Conservation (phyloP, 164 flowering plant species). For the Berberis thunbergii region DNA sequence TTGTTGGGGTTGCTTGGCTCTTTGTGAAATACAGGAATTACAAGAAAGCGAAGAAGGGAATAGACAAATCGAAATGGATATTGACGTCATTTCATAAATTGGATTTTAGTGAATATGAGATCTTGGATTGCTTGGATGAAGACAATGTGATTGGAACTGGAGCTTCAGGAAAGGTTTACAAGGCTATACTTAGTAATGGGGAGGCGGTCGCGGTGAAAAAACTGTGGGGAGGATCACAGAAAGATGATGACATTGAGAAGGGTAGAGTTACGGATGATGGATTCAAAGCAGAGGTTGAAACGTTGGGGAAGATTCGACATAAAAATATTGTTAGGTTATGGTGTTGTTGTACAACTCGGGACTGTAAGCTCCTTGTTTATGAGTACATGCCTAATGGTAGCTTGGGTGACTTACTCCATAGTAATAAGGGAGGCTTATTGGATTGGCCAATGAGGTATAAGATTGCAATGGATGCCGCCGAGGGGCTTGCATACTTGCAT, state of each 20-base stretch:
- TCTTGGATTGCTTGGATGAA: slow-evolving; percentile 44
- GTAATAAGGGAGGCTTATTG: slow-evolving; percentile 40
- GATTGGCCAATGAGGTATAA: slow-evolving; percentile 56
- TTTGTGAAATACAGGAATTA: slow-evolving; percentile 31
- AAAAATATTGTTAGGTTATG: slow-evolving; percentile 62
- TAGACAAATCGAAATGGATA: slow-evolving; percentile 43
- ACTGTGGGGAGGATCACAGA: slow-evolving; percentile 30
- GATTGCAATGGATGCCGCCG: slow-evolving; percentile 61
- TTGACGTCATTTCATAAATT: slow-evolving; percentile 56
- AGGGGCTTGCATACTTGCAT: slow-evolving; percentile 69
- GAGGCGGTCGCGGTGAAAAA: slow-evolving; percentile 71
- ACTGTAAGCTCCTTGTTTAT: slow-evolving; percentile 57
- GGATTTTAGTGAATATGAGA: slow-evolving; percentile 51
- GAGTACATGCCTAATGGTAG: slow-evolving; percentile 81
- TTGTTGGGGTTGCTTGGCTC: slow-evolving; percentile 47
- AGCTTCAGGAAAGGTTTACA: slow-evolving; percentile 66
- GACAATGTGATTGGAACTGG: slow-evolving; percentile 66
- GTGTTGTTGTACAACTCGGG: slow-evolving; percentile 48
- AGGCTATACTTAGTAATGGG: slow-evolving; percentile 47
- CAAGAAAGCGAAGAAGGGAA: slow-evolving; percentile 33
- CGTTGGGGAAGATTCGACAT: slow-evolving; percentile 63
- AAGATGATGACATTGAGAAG: slow-evolving; percentile 13
- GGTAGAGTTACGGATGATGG: slow-evolving; percentile 22
- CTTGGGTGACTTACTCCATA: slow-evolving; percentile 60
- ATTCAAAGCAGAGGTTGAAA: slow-evolving; percentile 58